These are phyloP conservation scores for cucumber (Cucumis sativus) DNA, from an alignment of 306 rosid genomes.

Conservation along the genomic window DNA sequence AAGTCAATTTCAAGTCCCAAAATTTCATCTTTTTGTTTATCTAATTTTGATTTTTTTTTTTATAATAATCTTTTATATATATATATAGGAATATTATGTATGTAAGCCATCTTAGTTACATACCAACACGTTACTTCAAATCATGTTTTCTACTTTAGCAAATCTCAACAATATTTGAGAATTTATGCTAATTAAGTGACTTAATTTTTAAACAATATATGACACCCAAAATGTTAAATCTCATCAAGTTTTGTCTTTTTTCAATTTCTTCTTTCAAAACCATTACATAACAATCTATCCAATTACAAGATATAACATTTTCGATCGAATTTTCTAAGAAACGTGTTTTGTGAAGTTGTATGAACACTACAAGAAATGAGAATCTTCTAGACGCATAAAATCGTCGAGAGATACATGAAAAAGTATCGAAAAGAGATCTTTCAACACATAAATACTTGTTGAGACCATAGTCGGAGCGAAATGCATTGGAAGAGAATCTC, in stretches of 20 bases:
- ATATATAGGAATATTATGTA: neutral
- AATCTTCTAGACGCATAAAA: no score
- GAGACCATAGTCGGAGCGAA: no score
- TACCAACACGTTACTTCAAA: conserved; percentile 7
- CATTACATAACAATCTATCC: neutral
- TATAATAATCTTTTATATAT: neutral
- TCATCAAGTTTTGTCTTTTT: neutral
- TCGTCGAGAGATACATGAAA: no score
- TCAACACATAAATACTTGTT: no score
- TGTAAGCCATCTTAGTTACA: conserved; percentile 3
- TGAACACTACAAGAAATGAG: no score
- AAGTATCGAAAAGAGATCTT: no score
- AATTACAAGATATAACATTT: neutral
- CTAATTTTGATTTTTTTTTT: neutral
- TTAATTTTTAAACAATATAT: neutral
- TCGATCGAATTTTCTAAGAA: no score
- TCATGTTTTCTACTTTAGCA: neutral
- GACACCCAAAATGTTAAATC: neutral
- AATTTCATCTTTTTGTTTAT: neutral
- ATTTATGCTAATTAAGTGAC: neutral
- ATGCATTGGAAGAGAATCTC: no score
- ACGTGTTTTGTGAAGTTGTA: no score
- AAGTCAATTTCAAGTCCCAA: neutral
- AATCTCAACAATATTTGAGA: neutral
- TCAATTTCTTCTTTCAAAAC: neutral